Percentiles rank a stretch among this genome's conserved stretches.
phyloP scores from a whole-genome alignment of 1,139 yeast genomes.

The Candida sojae region DNA sequence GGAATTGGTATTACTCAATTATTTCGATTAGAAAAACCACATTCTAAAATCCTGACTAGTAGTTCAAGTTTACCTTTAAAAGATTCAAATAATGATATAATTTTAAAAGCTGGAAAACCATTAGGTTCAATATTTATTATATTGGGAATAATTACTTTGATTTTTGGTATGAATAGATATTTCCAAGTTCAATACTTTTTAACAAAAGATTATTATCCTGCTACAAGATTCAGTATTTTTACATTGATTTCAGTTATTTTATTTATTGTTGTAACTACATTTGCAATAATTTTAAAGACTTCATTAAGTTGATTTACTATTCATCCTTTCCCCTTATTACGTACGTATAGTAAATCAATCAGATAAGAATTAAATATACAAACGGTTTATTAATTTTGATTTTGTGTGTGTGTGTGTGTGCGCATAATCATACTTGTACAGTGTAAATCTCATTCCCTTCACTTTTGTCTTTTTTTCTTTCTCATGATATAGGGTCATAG shows the following conservation, averaged over 20 bases:
- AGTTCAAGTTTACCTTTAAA: constrained; percentile 13
- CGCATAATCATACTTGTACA: background rate
- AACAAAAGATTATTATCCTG: constrained; percentile 30
- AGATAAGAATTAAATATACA: too few species aligned
- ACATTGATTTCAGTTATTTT: constrained; percentile 21
- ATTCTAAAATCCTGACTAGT: constrained; percentile 17
- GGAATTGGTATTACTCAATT: constrained; percentile 47
- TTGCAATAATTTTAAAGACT: constrained; percentile 22
- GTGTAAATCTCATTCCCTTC: background rate
- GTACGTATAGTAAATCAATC: too few species aligned
- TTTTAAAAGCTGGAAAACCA: constrained; percentile 34
- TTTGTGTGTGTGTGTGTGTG: background rate
- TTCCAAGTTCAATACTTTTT: constrained; percentile 36
- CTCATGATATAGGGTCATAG: constrained; percentile 7
- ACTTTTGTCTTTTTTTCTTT: background rate
- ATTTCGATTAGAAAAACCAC: constrained; percentile 32
- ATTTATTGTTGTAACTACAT: constrained; percentile 24
- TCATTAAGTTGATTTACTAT: background rate
- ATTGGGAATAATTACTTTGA: constrained; percentile 36
- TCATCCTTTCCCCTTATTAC: too few species aligned
- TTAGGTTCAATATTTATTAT: constrained; percentile 37
- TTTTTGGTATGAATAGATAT: constrained; percentile 34
- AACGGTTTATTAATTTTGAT: background rate
- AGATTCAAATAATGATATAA: constrained; percentile 11
- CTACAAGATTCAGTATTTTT: constrained; percentile 27